Evolutionary conservation across 2,329 filamentous ascomycete genomes (phyloP).

Genomic region (Nemania bipapillata): DNA sequence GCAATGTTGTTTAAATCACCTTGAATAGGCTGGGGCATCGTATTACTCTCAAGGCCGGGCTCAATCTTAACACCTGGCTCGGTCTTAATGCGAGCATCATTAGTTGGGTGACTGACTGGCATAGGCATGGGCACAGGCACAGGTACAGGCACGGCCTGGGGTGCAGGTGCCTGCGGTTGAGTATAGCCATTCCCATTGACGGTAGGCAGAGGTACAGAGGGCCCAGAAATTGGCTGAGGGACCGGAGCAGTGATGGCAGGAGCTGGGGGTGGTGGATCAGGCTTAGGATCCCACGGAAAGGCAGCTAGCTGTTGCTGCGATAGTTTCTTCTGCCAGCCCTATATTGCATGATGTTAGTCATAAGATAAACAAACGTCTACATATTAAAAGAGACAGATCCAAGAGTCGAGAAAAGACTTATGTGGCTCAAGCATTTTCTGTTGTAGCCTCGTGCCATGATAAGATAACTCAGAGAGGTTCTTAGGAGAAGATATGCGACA

Average conservation of each 20-base stretch:
- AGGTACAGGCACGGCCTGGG: conserved; percentile 44
- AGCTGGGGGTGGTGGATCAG: conserved; percentile 66
- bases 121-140: conserved; percentile 44
- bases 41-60: conserved; percentile 54
- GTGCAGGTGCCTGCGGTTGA: conserved; percentile 46
- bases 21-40: conserved; percentile 25
- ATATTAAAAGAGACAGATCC: background rate
- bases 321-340: conserved; percentile 96
- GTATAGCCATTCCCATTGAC: conserved; percentile 48
- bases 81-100: conserved; percentile 56
- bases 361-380: background rate
- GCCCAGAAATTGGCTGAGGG: conserved; percentile 42
- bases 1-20: conserved; percentile 30
- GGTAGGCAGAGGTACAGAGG: conserved; percentile 39
- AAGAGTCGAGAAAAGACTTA: background rate
- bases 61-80: conserved; percentile 64
- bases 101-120: conserved; percentile 40
- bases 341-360: conserved; percentile 41
- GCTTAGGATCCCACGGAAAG: conserved; percentile 95
- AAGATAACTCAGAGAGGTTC: conserved; percentile 13
- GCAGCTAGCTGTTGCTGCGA: conserved; percentile 83
- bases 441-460: background rate
- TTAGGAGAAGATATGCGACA: conserved; percentile 29
- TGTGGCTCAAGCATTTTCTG: background rate
- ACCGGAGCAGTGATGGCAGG: conserved; percentile 53